Base-by-base conservation (phyloP, 257 asterid genomes). In the Nicotiana tomentosiformis region DNA sequence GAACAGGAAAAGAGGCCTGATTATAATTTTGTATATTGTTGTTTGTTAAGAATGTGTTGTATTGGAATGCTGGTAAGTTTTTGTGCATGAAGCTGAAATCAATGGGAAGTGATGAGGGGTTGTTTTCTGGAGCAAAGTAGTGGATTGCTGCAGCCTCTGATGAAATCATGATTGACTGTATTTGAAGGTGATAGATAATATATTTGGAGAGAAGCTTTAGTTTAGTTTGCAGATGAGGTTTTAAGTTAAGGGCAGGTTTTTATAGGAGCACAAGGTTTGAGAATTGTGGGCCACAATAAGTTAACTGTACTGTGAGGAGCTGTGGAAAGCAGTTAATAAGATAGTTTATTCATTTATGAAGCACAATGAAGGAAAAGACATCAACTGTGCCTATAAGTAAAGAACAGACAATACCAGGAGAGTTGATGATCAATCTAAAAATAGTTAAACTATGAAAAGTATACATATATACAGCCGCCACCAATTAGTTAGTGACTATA, bases 111-210 rank as follows among this genome's bases (percentile, higher is more conserved):
- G 84, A 61, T 6, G 87, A 82, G 78, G 88, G 84, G 81, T 85
- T 88, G 81, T 85, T 88, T 77, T 88, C 91, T 11, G 86, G 83
- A 70, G 89, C 7, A n/a, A 88, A 81, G 87, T 84, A 90, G 87
- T 82, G 89, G 87, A 88, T 85, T 89, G 84, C 89, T 87, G 89
- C 85, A 87, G 89, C 84, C 35, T 91, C 90, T 35, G 93, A 86
- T 83, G 89, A 88, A 80, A 88, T 87, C 97, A 93, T 91, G 86
- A 68, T 78, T 84, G 83, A 74, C 29, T 86, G 26, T 84, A 15
- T 56, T 46, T 58, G 82, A 74, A 17, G 53, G 14, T 84, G 29
- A 64, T 64, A 64, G 29, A 64, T 64, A 64, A 9, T 64, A 20
- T 60, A 55, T 66, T 82, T 66, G 70, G 77, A 65, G 51, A 33